Evolutionary conservation across 495 filamentous ascomycete species (phyloP), one percentile per base, ranked within the genome.

Genomic region (Margaritispora aquatica): DNA sequence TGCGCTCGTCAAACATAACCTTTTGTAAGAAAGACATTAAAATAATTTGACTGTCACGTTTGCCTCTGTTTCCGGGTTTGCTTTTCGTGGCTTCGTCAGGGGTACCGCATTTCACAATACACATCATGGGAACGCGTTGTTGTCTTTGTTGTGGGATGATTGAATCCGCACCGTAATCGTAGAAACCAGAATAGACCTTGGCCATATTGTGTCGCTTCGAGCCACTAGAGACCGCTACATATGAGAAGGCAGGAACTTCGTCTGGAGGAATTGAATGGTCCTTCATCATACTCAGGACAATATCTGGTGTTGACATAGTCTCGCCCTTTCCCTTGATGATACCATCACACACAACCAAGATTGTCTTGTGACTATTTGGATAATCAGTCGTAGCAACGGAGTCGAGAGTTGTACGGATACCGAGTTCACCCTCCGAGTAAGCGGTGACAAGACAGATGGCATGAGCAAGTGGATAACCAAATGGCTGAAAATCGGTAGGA

Each of bases 1-100:
- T 99, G 36, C 95, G 88, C 72, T 99, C 95, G 70, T 99, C 95
- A 69, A 99, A 99, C 95, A 99, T 99, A 62, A 99, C 94, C 74
- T 99, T 99, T 71, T 99, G 95, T 65, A 99, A 76, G 81, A 99
- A 99, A 20, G 91, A 96, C 95, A 99, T 99, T 51, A 99, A 74
- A 65, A 99, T 93, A 69, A 99, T 97, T 73, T 99, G 95, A 74
- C 88, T 92, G 79, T 99, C 95, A 70, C 95, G 87, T 77, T 99
- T 99, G 66, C 95, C 95, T 65, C 95, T 84, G 71, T 99, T 99
- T 59, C 95, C 95, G 1, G 95, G 90, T 72, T 97, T 99, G 31
- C 86, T 75, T 61, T 86, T 84, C 26, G 71, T 80, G 23, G 82
- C 78, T 72, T 99, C 95, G 26, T 89, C 90, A 19, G 89, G 90